Base-by-base conservation (phyloP, 2,329 filamentous ascomycete genomes). In the Aspergillus unguis region DNA sequence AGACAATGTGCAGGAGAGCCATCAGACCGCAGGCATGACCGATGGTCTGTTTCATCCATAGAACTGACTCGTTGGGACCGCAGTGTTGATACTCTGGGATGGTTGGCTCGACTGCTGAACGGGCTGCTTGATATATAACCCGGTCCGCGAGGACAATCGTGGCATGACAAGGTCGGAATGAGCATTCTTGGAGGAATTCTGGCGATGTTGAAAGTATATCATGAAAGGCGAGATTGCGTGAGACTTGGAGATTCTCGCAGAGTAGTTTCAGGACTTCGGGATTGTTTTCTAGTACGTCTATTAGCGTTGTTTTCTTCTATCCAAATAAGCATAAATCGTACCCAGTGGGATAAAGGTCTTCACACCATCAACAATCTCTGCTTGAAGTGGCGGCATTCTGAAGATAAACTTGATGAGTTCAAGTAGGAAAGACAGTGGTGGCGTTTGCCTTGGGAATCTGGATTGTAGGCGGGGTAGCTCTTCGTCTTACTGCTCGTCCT, bases 31-130 rank as follows among this genome's bases (percentile, higher is more conserved):
- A 85, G 0, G 80, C 79, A 59, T 84, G 72, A 11, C 77, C 74
- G 51, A 84, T 83, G 1, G 78, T 84, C 58, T 85, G 82, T 54
- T 74, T 76, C 65, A 81, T 82, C 80, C 81, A 85, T 25, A 83
- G 67, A 4, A 83, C 75, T 0, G 80, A 79, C 53, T 84, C 80
- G 2, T 70, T 58, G 0, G 70, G 64, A 25, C 80, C 80, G 23
- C 61, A 73, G 7, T 74, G 75, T 3, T 70, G 58, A 58, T 84
- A 83, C n/a, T 41, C 25, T 27, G 10, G 43, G 41, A 40, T 50
- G 7, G 28, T 33, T 50, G 26, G 44, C 37, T 6, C 28, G 11
- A 17, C 51, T 43, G 33, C 40, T 37, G 40, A 48, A 27, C 50
- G 44, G 17, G 31, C 49, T n/a, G 48, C 35, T 46, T 48, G 31